phyloP scores from a whole-genome alignment of 176 grass and related monocot species.

The Saccharum spontaneum region DNA sequence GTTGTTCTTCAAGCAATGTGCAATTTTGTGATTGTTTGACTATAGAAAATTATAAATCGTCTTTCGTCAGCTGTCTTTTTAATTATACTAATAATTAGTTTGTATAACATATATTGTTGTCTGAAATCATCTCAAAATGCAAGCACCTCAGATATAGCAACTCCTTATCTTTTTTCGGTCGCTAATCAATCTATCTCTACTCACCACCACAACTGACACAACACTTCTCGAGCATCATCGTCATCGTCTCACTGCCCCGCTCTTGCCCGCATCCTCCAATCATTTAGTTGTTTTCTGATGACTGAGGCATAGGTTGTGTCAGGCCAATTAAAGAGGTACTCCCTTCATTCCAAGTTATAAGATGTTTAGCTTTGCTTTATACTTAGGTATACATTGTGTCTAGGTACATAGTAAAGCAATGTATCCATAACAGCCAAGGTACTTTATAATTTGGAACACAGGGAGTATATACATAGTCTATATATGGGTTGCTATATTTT shows the following conservation, averaged over 20 bases:
- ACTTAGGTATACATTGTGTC: too few relatives aligned
- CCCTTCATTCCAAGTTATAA: neutral
- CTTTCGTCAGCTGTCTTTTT: neutral
- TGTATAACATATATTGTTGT: neutral
- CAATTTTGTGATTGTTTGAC: neutral
- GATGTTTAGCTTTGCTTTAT: neutral
- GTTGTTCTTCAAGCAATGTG: neutral
- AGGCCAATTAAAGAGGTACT: too few relatives aligned
- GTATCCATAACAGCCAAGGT: neutral
- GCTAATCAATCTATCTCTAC: neutral
- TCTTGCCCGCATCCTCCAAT: too few relatives aligned
- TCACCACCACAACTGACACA: neutral
- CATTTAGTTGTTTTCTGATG: too few relatives aligned
- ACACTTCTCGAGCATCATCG: too few relatives aligned
- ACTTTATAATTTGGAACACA: neutral
- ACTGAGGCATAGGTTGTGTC: too few relatives aligned
- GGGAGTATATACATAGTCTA: neutral
- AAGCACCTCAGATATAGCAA: neutral
- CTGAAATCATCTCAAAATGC: neutral
- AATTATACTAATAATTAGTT: neutral
- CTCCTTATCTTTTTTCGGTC: neutral
- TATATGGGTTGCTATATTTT: neutral
- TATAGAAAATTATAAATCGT: too few relatives aligned
- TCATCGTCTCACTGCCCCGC: too few relatives aligned
- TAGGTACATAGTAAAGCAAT: too few relatives aligned